Evolutionary conservation across 2,329 filamentous ascomycete genomes (phyloP), one percentile per base, ranked within the genome.

Genomic region (Dactylellina sp.): DNA sequence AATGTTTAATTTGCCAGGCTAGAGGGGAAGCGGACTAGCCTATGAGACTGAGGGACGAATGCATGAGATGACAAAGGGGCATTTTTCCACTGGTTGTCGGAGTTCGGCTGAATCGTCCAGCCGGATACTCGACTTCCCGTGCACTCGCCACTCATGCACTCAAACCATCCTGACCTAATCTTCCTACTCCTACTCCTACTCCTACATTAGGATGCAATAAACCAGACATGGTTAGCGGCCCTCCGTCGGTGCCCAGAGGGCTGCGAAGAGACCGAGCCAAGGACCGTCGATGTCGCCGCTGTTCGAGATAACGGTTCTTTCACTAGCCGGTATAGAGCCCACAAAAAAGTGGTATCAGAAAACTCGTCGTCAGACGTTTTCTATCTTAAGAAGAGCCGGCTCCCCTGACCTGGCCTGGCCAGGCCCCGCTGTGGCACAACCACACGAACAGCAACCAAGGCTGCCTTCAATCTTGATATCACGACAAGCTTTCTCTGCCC

Each of bases 11-110:
- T 42, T 47, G 20, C 40, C n/a, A 9, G 12, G 24, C 44, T 42
- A 42, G 42, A 44, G 16, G 22, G 14, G 20, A 55, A 9, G 35
- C 11, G 35, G 52, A 32, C 32, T 55, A 55, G 52, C n/a, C 22
- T 14, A 42, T 16, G 12, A 24, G 20, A 12, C 16, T 16, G 20
- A 28, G 40, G 50, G 16, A 28, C 18, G 16, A 20, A 18, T 14
- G 25, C 7, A 35, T 44, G 63, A 68, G 63, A 68, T 68, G 56
- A 68, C 63, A 59, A 68, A 68, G 63, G 63, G 63, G 63, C 40
- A 40, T 1, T 53, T 18, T 49, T 22, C 18, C 35, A 59, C 24
- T 28, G 47, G 24, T 14, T 18, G 35, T 68, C 63, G 63, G 63
- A 60, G 16, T 52, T 68, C 63, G 63, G 63, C 63, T 52, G 53